Evolutionary conservation across 1,139 yeast genomes (phyloP), one percentile per base, ranked within the genome.

Genomic region (Hyphopichia khmerensis): DNA sequence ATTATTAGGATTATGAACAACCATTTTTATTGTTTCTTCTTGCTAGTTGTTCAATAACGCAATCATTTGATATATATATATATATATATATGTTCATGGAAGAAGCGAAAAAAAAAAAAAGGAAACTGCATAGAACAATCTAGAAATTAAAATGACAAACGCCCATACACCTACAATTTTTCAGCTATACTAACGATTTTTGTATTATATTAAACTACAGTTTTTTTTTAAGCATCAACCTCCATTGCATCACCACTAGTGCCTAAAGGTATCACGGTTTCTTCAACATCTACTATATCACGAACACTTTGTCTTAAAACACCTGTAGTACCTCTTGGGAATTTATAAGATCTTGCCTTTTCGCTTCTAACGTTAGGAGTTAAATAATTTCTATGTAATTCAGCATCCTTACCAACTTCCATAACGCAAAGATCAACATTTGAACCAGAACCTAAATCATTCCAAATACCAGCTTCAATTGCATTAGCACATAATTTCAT

Each of bases 381-480:
- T 62, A 86, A 75, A 74, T 87, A 88, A 67, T 91, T 91, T 70
- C 99, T 82, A 64, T 79, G 72, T 46, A 91, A 77, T 49, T 77
- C 80, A 10, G 98, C 96, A 62, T 87, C 95, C 60, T 88, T 82
- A 49, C 95, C 96, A 36, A 79, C 70, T 67, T 91, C 97, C 95
- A 93, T 89, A 27, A 93, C 97, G 72, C 98, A 93, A 49, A 93
- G 75, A 64, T 93, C 99, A 21, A 93, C 98, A 59, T 93, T 93
- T 27, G 98, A 91, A 60, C 99, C 99, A 2, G 98, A 91, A 38
- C 99, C 99, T 64, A 93, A 79, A 75, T 93, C 99, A 68, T 93
- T 93, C 96, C 97, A 93, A 59, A 93, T 91, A 79, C 99, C 99
- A 27, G 96, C 89, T 67, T 88, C 89, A 59, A 93, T 93, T 36